A percentile compares a stretch with the other conserved stretches of the same genome.
These are phyloP conservation scores for Boletus huronensis DNA, from an alignment of 768 basidiomycete species.

Conservation along the genomic window DNA sequence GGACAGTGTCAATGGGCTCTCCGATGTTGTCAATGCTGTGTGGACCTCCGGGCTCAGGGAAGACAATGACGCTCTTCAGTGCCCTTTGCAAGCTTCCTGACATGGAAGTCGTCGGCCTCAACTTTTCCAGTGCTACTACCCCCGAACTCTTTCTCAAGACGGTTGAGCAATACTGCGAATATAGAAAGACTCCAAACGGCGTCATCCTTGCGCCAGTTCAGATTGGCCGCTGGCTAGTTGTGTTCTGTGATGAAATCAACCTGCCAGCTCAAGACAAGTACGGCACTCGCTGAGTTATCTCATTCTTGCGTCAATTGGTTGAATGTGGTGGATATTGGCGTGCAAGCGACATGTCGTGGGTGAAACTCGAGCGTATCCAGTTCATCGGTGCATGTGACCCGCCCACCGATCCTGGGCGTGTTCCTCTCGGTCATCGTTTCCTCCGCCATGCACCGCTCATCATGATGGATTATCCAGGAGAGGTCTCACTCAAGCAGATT, in stretches of 20 bases:
- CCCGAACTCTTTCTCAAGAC: slow-evolving; percentile 98
- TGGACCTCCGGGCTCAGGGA: slow-evolving; percentile 99
- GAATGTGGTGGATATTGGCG: slow-evolving; percentile 96
- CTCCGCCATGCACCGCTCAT: slow-evolving; percentile 94
- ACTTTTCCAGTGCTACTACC: slow-evolving; percentile 98
- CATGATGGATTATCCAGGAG: slow-evolving; percentile 99
- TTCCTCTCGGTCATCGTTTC: slow-evolving; percentile 97
- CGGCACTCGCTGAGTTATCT: slow-evolving; percentile 97
- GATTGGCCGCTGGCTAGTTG: slow-evolving; percentile 96
- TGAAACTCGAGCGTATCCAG: slow-evolving; percentile 96
- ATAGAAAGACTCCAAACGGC: slow-evolving; percentile 97
- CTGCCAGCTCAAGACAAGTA: slow-evolving; percentile 96
- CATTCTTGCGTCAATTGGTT: slow-evolving; percentile 95
- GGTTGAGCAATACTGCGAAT: slow-evolving; percentile 99
- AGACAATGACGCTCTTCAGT: slow-evolving; percentile 99
- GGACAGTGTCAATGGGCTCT: slow-evolving; percentile 50
- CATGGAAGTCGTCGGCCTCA: slow-evolving; percentile 98
- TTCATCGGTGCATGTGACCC: slow-evolving; percentile 99
- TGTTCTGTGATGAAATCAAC: slow-evolving; percentile 99
- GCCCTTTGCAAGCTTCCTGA: slow-evolving; percentile 96
- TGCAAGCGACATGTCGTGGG: slow-evolving; percentile 93
- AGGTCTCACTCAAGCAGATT: slow-evolving; percentile 94
- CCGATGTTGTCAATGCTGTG: slow-evolving; percentile 82
- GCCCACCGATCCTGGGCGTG: slow-evolving; percentile 97
- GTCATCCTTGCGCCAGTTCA: slow-evolving; percentile 91